phyloP scores from a whole-genome alignment of 495 filamentous ascomycete genomes.

The Neurospora sp. region DNA sequence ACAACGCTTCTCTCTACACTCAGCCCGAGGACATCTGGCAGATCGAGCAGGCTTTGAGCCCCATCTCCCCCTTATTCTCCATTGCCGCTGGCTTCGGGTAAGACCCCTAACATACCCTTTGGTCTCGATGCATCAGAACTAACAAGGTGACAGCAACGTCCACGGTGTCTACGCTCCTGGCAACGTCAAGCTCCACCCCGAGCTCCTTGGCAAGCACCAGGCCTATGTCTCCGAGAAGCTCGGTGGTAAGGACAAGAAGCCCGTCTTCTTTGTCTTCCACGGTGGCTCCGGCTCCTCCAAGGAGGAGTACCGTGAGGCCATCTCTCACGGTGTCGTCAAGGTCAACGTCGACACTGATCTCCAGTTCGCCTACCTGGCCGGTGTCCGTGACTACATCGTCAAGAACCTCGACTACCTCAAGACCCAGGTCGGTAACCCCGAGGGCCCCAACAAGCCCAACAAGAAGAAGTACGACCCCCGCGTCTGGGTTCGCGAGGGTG shows the following conservation, averaged over 20 bases:
- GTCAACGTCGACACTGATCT: slow-evolving; percentile 87
- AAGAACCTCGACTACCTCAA: slow-evolving; percentile 92
- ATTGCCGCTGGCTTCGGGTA: slow-evolving; percentile 83
- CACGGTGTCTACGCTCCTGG: slow-evolving; percentile 99
- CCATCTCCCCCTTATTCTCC: slow-evolving; percentile 88
- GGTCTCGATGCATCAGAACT: not conserved
- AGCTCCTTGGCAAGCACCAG: slow-evolving; percentile 92
- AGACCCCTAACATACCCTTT: not conserved
- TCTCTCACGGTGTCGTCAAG: slow-evolving; percentile 89
- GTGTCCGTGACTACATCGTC: slow-evolving; percentile 82
- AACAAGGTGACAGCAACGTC: slow-evolving; percentile 60
- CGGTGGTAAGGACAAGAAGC: slow-evolving; percentile 59
- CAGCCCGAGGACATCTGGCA: slow-evolving; percentile 91
- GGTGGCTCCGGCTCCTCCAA: slow-evolving; percentile 87
- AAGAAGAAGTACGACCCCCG: slow-evolving; percentile 89
- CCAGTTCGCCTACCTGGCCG: slow-evolving; percentile 77
- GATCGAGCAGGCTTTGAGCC: slow-evolving; percentile 66
- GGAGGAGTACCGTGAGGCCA: slow-evolving; percentile 78
- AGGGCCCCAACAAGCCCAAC: slow-evolving; percentile 69
- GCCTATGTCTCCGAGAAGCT: slow-evolving; percentile 70
- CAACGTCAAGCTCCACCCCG: slow-evolving; percentile 91
- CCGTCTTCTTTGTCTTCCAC: slow-evolving; percentile 98
- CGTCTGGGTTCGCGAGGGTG: slow-evolving; percentile 87
- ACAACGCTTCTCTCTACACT: slow-evolving; percentile 95
- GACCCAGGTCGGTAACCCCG: slow-evolving; percentile 84